Base-by-base conservation (phyloP, 73 alveolate species). In the Urostyla sp. region DNA sequence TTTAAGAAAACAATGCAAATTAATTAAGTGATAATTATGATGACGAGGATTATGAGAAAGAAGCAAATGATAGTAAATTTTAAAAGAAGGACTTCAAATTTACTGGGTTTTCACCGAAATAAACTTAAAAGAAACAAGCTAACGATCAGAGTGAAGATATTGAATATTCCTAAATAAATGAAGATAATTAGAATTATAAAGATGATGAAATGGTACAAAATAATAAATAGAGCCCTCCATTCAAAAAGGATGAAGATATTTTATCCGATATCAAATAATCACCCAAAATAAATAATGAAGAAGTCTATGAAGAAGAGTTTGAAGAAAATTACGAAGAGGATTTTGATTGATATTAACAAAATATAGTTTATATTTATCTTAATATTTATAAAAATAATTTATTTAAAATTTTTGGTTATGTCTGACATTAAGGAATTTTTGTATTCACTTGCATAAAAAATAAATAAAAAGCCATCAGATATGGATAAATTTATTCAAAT, bases 311-410 rank as follows among this genome's bases (percentile, higher is more conserved):
- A 8, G 79, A 63, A 18, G 57, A 36, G 0, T 63, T 63, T 26
- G 79, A 63, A 23, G 79, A 63, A 13, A 63, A 63, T 23, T 63
- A 63, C 28, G 79, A 63, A 43, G 79, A 63, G 1, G 79, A 63
- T 24, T 63, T 63, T 40, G 61, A 50, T 18, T 18, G 36, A 50
- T 50, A 32, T 8, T 5, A 18, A 50, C n/a, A 50, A 8, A 50
- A 7, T 50, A 50, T 18, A 50, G 16, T 50, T 18, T 50, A 50
- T 50, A 50, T 50, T 8, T 8, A 50, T 18, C 6, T 50, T 8
- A 7, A n/a, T n/a, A n/a, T n/a, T n/a, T n/a, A n/a, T 20, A 43
- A 43, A 43, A 5, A 40, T 7, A 60, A 6, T 20, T 32, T 27
- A 60, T 15, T 60, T 60, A 20, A 32, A 32, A 60, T 60, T 32